Evolutionary conservation across 2,329 filamentous ascomycete species (phyloP).

Genomic region (Botrytis sinoallii): DNA sequence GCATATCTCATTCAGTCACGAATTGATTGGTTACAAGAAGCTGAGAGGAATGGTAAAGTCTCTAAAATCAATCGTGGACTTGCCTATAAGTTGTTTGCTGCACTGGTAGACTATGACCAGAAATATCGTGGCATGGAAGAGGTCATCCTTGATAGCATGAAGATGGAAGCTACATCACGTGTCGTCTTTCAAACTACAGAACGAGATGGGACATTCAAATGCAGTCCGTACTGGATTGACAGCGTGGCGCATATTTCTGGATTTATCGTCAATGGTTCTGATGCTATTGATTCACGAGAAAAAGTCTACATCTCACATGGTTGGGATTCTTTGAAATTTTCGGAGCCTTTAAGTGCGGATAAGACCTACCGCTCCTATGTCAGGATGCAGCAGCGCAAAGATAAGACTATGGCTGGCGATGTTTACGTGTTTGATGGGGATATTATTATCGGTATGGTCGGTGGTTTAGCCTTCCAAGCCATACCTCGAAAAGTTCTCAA

Average conservation of each 20-base stretch:
- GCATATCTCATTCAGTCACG: conserved; percentile 20
- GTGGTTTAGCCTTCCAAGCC: conserved; percentile 45
- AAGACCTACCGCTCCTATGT: conserved; percentile 56
- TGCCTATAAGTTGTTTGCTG: conserved; percentile 68
- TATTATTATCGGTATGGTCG: conserved; percentile 34
- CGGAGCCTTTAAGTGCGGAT: conserved; percentile 43
- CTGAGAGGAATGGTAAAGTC: conserved; percentile 44
- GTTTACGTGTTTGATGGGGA: conserved; percentile 40
- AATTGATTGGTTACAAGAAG: conserved; percentile 18
- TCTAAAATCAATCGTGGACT: conserved; percentile 65
- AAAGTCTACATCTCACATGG: conserved; percentile 58
- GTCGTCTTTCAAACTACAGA: conserved; percentile 47
- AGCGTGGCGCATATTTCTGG: conserved; percentile 57
- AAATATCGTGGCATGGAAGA: conserved; percentile 58
- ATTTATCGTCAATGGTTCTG: conserved; percentile 55
- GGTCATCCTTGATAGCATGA: conserved; percentile 52
- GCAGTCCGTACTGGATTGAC: conserved; percentile 57
- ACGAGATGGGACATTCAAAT: conserved; percentile 52
- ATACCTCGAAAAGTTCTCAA: conserved; percentile 19
- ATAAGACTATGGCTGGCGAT: conserved; percentile 43
- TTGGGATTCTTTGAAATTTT: conserved; percentile 52
- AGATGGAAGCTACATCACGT: conserved; percentile 45
- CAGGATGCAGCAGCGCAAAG: conserved; percentile 43
- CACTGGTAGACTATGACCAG: conserved; percentile 54
- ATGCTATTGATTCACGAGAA: conserved; percentile 48